Conservation (phyloP, 495 filamentous ascomycete species). For the Penicillium steckii region DNA sequence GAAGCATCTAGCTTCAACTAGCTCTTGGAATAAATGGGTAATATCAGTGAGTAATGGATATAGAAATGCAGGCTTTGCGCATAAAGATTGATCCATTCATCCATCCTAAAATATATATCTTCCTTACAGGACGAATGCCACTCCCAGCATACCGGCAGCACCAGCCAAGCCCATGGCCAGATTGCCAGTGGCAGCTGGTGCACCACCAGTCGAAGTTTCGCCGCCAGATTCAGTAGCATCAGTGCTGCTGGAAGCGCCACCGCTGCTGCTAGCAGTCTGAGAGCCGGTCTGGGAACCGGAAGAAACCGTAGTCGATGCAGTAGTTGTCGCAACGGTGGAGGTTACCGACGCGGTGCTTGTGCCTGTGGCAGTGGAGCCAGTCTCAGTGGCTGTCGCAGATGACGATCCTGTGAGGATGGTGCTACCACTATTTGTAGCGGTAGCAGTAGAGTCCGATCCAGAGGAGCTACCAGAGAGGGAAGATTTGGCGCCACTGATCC, state of each 20-base stretch:
- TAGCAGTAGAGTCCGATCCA: background rate
- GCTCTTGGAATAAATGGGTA: too few relatives aligned
- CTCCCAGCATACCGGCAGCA: conserved; percentile 22
- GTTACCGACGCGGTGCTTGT: background rate
- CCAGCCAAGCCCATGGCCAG: conserved; percentile 22
- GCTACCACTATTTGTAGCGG: background rate
- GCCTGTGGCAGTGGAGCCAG: background rate
- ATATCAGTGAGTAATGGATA: background rate
- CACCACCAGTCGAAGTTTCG: conserved; percentile 11
- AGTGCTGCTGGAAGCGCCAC: background rate
- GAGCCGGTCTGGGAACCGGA: too few relatives aligned
- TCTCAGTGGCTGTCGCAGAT: background rate
- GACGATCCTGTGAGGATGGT: background rate
- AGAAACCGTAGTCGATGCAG: conserved; percentile 1
- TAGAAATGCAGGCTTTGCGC: background rate
- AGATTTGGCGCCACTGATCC: conserved; percentile 7
- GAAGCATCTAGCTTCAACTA: too few relatives aligned
- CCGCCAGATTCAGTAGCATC: too few relatives aligned
- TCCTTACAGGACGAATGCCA: conserved; percentile 24
- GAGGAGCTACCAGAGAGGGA: background rate
- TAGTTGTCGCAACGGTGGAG: background rate
- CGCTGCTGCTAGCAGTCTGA: background rate
- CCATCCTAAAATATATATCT: too few relatives aligned
- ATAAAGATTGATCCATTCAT: too few relatives aligned
- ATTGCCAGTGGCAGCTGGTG: conserved; percentile 15